phyloP scores from a whole-genome alignment of 2,329 filamentous ascomycete genomes.

The Alternaria incomplexa region DNA sequence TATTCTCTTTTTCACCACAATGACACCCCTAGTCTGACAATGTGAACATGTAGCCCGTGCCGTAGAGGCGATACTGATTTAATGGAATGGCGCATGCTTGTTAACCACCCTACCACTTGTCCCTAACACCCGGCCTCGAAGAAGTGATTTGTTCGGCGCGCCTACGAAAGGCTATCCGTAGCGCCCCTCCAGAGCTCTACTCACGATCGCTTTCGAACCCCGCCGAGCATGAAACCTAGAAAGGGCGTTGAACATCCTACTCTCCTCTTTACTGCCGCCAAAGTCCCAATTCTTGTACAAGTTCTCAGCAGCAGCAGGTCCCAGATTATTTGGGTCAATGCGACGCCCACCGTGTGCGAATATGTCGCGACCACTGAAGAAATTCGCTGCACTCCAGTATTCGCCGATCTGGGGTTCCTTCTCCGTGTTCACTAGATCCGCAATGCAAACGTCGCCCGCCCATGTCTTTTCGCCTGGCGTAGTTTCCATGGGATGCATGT shows the following conservation, averaged over 20 bases:
- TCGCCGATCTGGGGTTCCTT: neutral
- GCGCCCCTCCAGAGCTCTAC: neutral
- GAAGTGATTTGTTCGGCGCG: neutral
- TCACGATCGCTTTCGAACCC: neutral
- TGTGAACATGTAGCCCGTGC: neutral
- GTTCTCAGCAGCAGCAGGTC: neutral
- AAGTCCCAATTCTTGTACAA: neutral
- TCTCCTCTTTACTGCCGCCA: neutral
- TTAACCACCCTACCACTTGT: no score
- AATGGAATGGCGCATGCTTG: neutral
- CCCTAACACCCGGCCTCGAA: no score
- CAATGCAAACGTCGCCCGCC: neutral
- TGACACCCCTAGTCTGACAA: fast-evolving
- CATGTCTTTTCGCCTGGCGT: neutral
- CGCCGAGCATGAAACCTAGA: neutral
- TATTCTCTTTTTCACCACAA: neutral
- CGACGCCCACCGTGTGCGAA: fast-evolving
- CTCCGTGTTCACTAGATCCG: neutral
- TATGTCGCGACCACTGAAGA: neutral
- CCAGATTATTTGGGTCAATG: neutral
- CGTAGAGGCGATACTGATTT: neutral
- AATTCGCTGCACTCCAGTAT: neutral
- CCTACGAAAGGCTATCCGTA: neutral
- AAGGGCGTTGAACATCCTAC: neutral
- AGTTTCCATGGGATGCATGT: neutral